phyloP scores from a whole-genome alignment of 331 rosid genomes.

The Pyracantha coccinea region DNA sequence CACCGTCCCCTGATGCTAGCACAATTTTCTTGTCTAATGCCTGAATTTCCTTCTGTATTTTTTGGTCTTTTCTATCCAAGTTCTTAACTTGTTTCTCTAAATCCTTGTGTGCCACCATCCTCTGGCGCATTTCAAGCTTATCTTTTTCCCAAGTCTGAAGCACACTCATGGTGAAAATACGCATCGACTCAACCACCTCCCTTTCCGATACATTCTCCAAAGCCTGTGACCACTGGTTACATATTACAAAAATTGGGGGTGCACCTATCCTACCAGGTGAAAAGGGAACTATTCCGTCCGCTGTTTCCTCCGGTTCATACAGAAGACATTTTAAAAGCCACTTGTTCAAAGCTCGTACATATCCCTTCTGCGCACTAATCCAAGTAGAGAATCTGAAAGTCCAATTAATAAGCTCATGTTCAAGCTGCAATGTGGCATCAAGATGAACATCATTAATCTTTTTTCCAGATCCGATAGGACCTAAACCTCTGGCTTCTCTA shows the following conservation, averaged over 20 bases:
- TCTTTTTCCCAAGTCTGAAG: conserved; percentile 82
- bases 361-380: conserved; percentile 80
- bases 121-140: conserved; percentile 59
- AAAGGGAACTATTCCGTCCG: conserved; percentile 75
- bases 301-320: conserved; percentile 77
- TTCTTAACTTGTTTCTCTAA: conserved; percentile 55
- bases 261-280: conserved; percentile 94
- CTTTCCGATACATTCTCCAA: conserved; percentile 76
- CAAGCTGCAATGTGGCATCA: conserved; percentile 56
- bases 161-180: conserved; percentile 53
- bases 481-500: conserved; percentile 75
- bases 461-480: conserved; percentile 63
- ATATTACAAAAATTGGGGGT: conserved; percentile 80
- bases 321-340: conserved; percentile 83
- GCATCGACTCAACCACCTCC: conserved; percentile 79
- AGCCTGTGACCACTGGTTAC: conserved; percentile 90
- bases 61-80: conserved; percentile 68
- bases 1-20: conserved; percentile 45
- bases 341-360: conserved; percentile 71
- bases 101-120: conserved; percentile 49
- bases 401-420: conserved; percentile 82
- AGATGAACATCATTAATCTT: conserved; percentile 49
- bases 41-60: conserved; percentile 67
- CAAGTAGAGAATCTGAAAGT: conserved; percentile 66
- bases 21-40: conserved; percentile 66